phyloP scores from a whole-genome alignment of 768 basidiomycete genomes.

The Rhizopogon vinicolor region DNA sequence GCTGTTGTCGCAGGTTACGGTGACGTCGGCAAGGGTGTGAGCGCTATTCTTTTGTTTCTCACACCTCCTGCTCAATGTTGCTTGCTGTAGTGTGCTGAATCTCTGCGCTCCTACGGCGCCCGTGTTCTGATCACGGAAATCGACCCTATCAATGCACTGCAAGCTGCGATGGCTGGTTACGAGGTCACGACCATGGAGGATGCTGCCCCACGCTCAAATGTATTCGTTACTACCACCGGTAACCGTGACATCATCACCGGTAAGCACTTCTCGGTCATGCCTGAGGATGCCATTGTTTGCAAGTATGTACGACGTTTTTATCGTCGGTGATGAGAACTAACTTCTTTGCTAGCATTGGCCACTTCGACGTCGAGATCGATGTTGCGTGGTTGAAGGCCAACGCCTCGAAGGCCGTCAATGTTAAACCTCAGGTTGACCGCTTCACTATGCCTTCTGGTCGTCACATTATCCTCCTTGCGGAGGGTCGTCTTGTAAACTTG shows the following conservation, averaged over 20 bases:
- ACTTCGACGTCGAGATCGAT: constrained; percentile 90
- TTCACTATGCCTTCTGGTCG: constrained; percentile 90
- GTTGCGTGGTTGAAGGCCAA: constrained; percentile 98
- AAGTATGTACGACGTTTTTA: constrained; percentile 57
- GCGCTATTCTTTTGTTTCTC: constrained; percentile 27
- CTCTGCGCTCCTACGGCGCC: constrained; percentile 94
- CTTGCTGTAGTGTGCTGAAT: constrained; percentile 83
- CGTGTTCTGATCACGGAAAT: constrained; percentile 97
- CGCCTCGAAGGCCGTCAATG: constrained; percentile 76
- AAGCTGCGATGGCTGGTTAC: constrained; percentile 99
- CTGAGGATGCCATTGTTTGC: constrained; percentile 97
- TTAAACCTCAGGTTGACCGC: constrained; percentile 99
- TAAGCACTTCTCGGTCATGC: constrained; percentile 91
- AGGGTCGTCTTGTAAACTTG: constrained; percentile 98
- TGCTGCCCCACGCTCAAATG: constrained; percentile 79
- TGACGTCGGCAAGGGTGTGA: constrained; percentile 97
- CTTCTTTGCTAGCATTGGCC: constrained; percentile 57
- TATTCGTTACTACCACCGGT: constrained; percentile 98
- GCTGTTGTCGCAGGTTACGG: constrained; percentile 98
- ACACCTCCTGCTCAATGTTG: constrained; percentile 1
- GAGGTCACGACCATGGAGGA: constrained; percentile 99
- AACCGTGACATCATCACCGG: constrained; percentile 96
- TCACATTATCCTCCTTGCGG: constrained; percentile 95
- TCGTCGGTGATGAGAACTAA: constrained; percentile 8
- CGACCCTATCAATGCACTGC: constrained; percentile 99